phyloP scores from a whole-genome alignment of 805 yeast species.

The Candida namnaoensis region DNA sequence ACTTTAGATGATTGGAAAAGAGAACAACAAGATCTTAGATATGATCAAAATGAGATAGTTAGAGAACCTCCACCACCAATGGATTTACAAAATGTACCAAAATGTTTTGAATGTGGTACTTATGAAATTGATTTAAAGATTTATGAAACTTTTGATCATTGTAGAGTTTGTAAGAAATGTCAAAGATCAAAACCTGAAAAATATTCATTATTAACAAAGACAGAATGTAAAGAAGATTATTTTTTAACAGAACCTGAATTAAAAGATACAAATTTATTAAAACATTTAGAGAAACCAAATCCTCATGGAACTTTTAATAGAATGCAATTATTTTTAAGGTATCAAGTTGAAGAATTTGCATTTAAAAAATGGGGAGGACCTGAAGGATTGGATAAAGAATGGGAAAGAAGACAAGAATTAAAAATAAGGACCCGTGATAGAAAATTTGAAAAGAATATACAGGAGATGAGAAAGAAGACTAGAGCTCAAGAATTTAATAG shows the following conservation, averaged over 20 bases:
- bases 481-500: slow-evolving; percentile 87
- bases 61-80: slow-evolving; percentile 63
- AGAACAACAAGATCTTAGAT: slow-evolving; percentile 22
- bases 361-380: slow-evolving; percentile 92
- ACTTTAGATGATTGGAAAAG: slow-evolving; percentile 41
- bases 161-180: slow-evolving; percentile 77
- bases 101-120: slow-evolving; percentile 76
- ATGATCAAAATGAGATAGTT: slow-evolving; percentile 10
- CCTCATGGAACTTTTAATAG: slow-evolving; percentile 86
- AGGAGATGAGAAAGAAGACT: slow-evolving; percentile 84
- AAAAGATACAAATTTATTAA: slow-evolving; percentile 56
- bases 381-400: slow-evolving; percentile 86
- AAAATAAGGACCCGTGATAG: slow-evolving; percentile 69
- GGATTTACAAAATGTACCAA: slow-evolving; percentile 66
- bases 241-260: slow-evolving; percentile 90
- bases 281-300: slow-evolving; percentile 81
- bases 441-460: slow-evolving; percentile 66
- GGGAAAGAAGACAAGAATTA: slow-evolving; percentile 73
- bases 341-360: slow-evolving; percentile 90
- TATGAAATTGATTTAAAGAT: slow-evolving; percentile 74
- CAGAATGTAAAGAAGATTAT: slow-evolving; percentile 92
- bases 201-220: slow-evolving; percentile 84
- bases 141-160: slow-evolving; percentile 49
- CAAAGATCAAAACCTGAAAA: slow-evolving; percentile 71
- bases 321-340: slow-evolving; percentile 87